Conservation (phyloP, 805 yeast genomes). For the Komagataella populi region DNA sequence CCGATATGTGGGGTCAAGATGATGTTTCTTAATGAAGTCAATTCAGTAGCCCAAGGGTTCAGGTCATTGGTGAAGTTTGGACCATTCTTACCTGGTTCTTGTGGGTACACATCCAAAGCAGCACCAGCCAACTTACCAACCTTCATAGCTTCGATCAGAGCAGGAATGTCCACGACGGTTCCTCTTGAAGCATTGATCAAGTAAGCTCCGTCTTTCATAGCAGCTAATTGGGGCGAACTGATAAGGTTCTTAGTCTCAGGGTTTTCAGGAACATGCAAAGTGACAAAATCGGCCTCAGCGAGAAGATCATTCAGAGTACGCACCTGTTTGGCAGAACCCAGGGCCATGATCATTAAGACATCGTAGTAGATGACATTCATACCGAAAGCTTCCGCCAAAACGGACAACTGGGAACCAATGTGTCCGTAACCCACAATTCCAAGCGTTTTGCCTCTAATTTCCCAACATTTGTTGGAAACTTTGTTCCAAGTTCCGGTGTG, state of each 20-base stretch:
- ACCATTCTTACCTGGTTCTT: conserved; percentile 96
- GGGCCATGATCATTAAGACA: conserved; percentile 82
- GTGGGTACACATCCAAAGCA: conserved; percentile 91
- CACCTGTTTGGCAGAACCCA: conserved; percentile 95
- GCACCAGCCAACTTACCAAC: conserved; percentile 94
- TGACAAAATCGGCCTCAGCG: conserved; percentile 71
- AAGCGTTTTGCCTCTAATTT: conserved; percentile 94
- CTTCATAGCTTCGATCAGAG: conserved; percentile 82
- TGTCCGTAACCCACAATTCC: conserved; percentile 98
- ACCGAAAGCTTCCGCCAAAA: conserved; percentile 94
- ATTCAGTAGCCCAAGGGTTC: conserved; percentile 75
- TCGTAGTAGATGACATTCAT: conserved; percentile 94
- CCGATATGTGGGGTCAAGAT: conserved; percentile 97
- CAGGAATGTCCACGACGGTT: conserved; percentile 92
- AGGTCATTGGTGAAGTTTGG: conserved; percentile 62
- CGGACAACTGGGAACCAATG: conserved; percentile 94
- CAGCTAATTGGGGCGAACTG: conserved; percentile 81
- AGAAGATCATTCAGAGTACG: conserved; percentile 73
- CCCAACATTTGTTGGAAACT: conserved; percentile 93
- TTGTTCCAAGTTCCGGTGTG: conserved; percentile 98
- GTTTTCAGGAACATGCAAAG: conserved; percentile 91
- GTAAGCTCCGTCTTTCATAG: conserved; percentile 94
- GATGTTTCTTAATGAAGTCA: conserved; percentile 71
- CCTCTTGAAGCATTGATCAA: conserved; percentile 96
- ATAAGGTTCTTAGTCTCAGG: conserved; percentile 85